Evolutionary conservation across 1,284 basidiomycete species (phyloP), one percentile per base, ranked within the genome.

Genomic region (Polyporus tsugae): DNA sequence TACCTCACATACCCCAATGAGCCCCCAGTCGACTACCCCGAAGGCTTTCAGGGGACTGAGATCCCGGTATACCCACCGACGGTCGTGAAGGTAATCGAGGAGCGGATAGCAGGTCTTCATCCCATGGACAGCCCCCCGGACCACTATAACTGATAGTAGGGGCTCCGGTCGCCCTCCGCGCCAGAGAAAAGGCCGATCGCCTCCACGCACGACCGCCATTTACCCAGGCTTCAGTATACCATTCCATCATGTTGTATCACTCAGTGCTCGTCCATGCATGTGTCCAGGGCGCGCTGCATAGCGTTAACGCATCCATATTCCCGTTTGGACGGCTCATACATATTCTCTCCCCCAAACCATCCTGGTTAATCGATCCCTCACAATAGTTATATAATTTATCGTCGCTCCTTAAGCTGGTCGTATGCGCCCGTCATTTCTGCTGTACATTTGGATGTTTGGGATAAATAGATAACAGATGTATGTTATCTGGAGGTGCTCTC

Each of bases 11-110:
- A 84, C 67, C 89, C 89, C 0, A 80, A 87, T 35, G 79, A 85
- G 68, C 89, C 89, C 0, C 46, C 74, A 2, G 89, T 92, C 1
- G 76, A 76, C 35, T 94, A 94, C 74, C 92, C 92, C 0, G 89
- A 93, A 33, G 92, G 91, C 42, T 94, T 94, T 82, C 93, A 94
- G 75, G 88, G 88, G 29, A 81, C 82, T 4, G 73, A 78, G n/a
- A 94, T 94, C 70, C 92, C 92, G 0, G 91, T 91, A 0, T 80
- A 90, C 70, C 88, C 88, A 0, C 84, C 84, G 9, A 80, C 79
- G 1, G 79, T 92, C 13, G 86, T 85, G 6, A 78, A 83, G 67
- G 79, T 91, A 29, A 87, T 92, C 59, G 89, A 91, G 71, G 86
- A 87, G 61, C 85, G 86, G 58, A 78, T 89, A 49, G 85, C 83